Conservation (phyloP, 805 yeast genomes). For the Zygosaccharomyces bisporus region DNA sequence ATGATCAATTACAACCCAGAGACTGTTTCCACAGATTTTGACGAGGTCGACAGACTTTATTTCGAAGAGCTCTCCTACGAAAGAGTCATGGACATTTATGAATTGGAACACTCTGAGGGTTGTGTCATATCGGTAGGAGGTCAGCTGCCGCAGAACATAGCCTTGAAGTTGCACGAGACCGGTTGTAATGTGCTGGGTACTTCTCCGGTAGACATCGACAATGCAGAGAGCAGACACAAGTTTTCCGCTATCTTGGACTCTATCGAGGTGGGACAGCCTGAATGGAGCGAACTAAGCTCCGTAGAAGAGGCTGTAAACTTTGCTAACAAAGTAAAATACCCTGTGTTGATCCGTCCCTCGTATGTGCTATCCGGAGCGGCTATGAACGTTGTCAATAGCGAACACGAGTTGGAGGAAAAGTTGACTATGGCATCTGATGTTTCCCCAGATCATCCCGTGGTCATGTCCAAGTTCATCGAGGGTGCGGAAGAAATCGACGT, state of each 20-base stretch:
- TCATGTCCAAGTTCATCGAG: conserved; percentile 90
- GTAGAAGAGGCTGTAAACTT: conserved; percentile 78
- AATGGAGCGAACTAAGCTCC: conserved; percentile 93
- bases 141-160: conserved; percentile 96
- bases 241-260: conserved; percentile 92
- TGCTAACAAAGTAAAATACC: conserved; percentile 85
- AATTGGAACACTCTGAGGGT: conserved; percentile 83
- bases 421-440: conserved; percentile 86
- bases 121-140: conserved; percentile 97
- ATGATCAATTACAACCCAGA: conserved; percentile 99
- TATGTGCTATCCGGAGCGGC: conserved; percentile 98
- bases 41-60: conserved; percentile 95
- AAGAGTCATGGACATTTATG: conserved; percentile 96
- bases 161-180: conserved; percentile 69
- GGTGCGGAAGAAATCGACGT: conserved; percentile 97
- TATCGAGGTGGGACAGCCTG: conserved; percentile 92
- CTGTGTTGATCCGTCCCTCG: conserved; percentile 96
- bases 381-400: conserved; percentile 85
- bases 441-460: conserved; percentile 95
- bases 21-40: conserved; percentile 96
- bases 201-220: conserved; percentile 89
- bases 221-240: conserved; percentile 98
- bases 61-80: conserved; percentile 94
- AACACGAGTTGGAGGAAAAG: conserved; percentile 75
- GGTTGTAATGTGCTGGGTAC: conserved; percentile 93